A percentile compares a stretch with the other conserved stretches of the same genome.
phyloP scores from a whole-genome alignment of 345 rosid genomes.

The Rhodamnia rubescens region DNA sequence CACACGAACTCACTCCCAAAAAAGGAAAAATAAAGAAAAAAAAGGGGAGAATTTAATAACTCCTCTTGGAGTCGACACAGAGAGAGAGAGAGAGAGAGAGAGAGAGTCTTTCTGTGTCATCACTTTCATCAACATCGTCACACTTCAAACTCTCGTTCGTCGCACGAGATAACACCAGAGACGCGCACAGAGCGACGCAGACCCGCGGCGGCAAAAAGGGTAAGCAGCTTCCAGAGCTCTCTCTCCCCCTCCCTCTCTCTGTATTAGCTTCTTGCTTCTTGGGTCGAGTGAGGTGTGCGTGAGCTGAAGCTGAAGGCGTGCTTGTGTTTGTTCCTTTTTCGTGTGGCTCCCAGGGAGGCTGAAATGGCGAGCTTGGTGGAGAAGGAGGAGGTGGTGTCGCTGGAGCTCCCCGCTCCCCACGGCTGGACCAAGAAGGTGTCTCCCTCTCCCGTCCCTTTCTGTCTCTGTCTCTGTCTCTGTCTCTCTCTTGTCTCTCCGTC shows the following conservation, averaged over 20 bases:
- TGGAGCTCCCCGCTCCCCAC: conserved; percentile 38
- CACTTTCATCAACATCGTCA: background rate
- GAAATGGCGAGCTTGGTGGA: conserved; percentile 21
- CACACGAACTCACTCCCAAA: background rate
- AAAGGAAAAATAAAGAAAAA: background rate
- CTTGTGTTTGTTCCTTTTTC: background rate
- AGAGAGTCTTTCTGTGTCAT: background rate
- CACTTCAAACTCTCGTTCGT: background rate
- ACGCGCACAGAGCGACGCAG: background rate
- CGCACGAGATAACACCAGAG: background rate
- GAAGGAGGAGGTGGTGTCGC: conserved; percentile 21
- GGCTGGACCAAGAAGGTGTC: conserved; percentile 38
- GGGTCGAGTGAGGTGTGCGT: too few species aligned
- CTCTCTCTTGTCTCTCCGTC: background rate
- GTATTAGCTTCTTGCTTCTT: background rate
- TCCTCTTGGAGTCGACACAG: background rate
- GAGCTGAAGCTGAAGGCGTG: background rate
- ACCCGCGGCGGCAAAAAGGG: background rate
- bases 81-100: background rate
- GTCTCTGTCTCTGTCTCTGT: background rate
- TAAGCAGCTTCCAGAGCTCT: background rate
- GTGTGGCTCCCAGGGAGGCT: background rate
- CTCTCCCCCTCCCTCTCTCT: background rate
- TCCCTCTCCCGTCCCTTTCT: background rate
- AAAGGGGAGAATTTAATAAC: background rate